Evolutionary conservation across 352 stramenopile genomes (phyloP).

Genomic region (Globisporangium irregulare): DNA sequence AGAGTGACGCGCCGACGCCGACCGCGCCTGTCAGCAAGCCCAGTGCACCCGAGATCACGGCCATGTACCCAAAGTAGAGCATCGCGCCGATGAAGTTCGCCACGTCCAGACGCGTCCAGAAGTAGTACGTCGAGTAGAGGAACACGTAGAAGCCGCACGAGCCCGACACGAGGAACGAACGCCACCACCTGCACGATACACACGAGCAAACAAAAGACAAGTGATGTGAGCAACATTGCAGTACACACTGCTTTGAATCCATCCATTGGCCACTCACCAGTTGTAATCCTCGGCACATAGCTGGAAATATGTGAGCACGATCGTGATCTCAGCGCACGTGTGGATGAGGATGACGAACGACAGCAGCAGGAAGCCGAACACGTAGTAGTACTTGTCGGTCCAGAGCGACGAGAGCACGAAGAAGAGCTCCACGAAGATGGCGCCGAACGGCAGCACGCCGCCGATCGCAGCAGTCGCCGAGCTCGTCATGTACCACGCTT

Average conservation of each 20-base stretch:
- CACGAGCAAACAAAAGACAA: neutral
- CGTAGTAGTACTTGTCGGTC: conserved; percentile 99
- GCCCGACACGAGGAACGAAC: conserved; percentile 96
- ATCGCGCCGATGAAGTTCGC: conserved; percentile 90
- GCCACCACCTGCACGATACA: conserved; percentile 90
- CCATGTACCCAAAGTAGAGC: conserved; percentile 99
- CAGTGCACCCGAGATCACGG: conserved; percentile 96
- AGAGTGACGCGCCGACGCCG: conserved; percentile 96
- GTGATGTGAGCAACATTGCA: neutral
- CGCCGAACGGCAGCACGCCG: conserved; percentile 98
- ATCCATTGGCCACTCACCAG: conserved; percentile 83
- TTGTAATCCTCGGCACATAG: conserved; percentile 99
- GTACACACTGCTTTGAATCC: conserved; percentile 1
- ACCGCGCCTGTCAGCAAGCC: conserved; percentile 95
- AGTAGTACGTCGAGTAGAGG: conserved; percentile 99
- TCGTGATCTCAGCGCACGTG: conserved; percentile 98
- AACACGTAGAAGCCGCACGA: conserved; percentile 98
- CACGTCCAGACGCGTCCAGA: conserved; percentile 93
- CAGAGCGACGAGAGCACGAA: conserved; percentile 99
- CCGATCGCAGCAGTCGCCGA: conserved; percentile 92
- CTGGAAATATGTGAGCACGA: conserved; percentile 99
- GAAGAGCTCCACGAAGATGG: conserved; percentile 99
- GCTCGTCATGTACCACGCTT: conserved; percentile 98
- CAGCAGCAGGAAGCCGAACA: conserved; percentile 99
- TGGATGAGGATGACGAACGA: conserved; percentile 98